Evolutionary conservation across 805 yeast species (phyloP).

Genomic region (Pachysolen tannophilus): DNA sequence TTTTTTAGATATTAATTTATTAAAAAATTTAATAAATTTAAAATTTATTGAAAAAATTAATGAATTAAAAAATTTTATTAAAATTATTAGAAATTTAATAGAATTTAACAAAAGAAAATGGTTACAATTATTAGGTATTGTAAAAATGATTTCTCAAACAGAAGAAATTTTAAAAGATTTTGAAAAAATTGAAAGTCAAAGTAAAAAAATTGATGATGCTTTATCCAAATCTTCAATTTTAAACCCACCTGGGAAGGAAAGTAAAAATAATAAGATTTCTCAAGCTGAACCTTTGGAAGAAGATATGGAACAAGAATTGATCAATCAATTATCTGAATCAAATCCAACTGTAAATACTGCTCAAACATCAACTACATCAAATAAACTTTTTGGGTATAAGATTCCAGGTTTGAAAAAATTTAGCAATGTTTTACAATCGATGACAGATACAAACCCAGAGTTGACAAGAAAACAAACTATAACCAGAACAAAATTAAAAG

Average conservation of each 20-base stretch:
- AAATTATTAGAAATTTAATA: slow-evolving; percentile 21
- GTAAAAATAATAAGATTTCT: not conserved
- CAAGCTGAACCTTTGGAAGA: slow-evolving; percentile 1
- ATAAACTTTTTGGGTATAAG: slow-evolving; percentile 17
- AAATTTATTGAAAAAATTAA: slow-evolving; percentile 24
- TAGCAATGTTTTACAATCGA: slow-evolving; percentile 24
- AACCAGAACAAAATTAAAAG: slow-evolving; percentile 20
- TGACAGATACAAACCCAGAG: slow-evolving; percentile 27
- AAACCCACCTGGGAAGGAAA: not conserved
- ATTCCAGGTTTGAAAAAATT: slow-evolving; percentile 27
- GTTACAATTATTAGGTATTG: slow-evolving; percentile 22
- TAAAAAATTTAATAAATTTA: slow-evolving; percentile 22
- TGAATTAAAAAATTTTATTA: slow-evolving; percentile 25
- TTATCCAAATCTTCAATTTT: slow-evolving; percentile 5
- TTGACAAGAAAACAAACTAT: slow-evolving; percentile 23
- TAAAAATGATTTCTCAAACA: slow-evolving; percentile 18
- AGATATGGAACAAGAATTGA: slow-evolving; percentile 9
- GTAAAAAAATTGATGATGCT: slow-evolving; percentile 22
- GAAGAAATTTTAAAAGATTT: slow-evolving; percentile 17
- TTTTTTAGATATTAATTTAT: slow-evolving; percentile 40
- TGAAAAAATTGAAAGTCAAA: slow-evolving; percentile 22
- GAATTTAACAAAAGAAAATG: slow-evolving; percentile 25
- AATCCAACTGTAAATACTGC: slow-evolving; percentile 21
- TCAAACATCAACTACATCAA: slow-evolving; percentile 15
- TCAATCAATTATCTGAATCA: slow-evolving; percentile 23